Base-by-base conservation (phyloP, 306 rosid genomes). In the Pterocarpus santalinus region DNA sequence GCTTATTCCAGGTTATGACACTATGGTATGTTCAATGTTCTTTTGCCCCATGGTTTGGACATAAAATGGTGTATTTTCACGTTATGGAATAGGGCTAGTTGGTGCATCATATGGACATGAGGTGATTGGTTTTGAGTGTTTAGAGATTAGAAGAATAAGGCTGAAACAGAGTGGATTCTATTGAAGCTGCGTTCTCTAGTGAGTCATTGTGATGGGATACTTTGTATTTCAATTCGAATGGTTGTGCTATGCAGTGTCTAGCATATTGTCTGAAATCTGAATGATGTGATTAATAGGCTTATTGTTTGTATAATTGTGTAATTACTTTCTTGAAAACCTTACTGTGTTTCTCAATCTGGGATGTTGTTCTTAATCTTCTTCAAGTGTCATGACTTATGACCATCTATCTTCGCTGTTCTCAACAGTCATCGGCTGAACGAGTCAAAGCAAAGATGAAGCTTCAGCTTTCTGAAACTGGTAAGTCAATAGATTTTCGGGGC, bases 391-490 rank as follows among this genome's bases (percentile, higher is more conserved):
- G 60, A 73, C 58, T 51, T 35, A 47, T 80, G 72, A 39, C 9
- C 36, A 17, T 78, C 39, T 85, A n/a, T 78, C 44, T 63, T 79
- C 81, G 46, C n/a, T 73, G 67, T 73, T 74, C 8, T 84, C 81
- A 53, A 80, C 91, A 95, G 98, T 72, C 93, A 33, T 86, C 92
- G 36, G 94, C 91, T n/a, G 99, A 93, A 83, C 91, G 93, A 86
- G 94, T 95, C 58, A 95, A 90, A 82, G 98, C 97, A 16, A 93
- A 90, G 93, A 93, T 92, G 97, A 95, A 92, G 81, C 90, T 90
- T 75, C 97, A 95, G 88, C 98, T 95, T 82, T 85, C 96, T 39
- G 91, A 91, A 81, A 93, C 97, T 52, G 90, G 99, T 91, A 85
- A 83, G 77, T 70, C 66, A 2, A 62, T 46, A 3, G 15, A 78